These are phyloP conservation scores for Takashimella koratensis DNA, from an alignment of 1,284 basidiomycete species.

Conservation along the genomic window DNA sequence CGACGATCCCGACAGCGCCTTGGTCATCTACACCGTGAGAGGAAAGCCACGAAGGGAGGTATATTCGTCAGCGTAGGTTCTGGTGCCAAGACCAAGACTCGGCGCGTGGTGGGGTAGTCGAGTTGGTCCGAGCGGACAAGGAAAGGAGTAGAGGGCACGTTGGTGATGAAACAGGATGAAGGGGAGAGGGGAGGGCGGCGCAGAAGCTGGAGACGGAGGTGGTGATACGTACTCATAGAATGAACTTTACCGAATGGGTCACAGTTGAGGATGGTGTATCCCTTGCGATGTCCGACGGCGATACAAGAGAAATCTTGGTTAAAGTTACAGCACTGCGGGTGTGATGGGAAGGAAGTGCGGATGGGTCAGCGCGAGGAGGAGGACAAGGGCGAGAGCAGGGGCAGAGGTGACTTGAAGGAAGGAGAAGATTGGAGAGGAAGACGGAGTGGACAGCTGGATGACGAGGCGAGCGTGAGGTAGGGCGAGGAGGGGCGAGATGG, in stretches of 20 bases:
- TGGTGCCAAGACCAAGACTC: no score
- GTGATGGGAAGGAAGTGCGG: conserved; percentile 3
- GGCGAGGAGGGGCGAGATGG: conserved; percentile 9
- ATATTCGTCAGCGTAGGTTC: conserved; percentile 6
- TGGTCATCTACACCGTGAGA: conserved; percentile 59
- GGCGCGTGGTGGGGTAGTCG: no score
- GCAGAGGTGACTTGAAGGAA: no score
- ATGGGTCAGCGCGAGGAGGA: background rate
- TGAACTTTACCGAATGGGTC: conserved; percentile 97
- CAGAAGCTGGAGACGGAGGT: background rate
- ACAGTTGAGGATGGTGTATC: conserved; percentile 95
- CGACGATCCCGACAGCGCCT: conserved; percentile 89
- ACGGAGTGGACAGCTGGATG: no score
- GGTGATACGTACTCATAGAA: conserved; percentile 69
- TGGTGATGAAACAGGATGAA: no score
- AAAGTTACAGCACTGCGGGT: conserved; percentile 47
- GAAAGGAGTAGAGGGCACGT: no score
- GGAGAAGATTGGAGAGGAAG: no score
- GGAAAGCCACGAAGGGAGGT: no score
- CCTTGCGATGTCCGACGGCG: conserved; percentile 90
- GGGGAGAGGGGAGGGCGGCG: no score
- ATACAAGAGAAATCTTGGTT: conserved; percentile 61
- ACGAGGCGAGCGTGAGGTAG: no score
- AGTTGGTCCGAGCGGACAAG: no score
- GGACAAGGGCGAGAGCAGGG: no score